Evolutionary conservation across 2,329 filamentous ascomycete genomes (phyloP).

Genomic region (Penicillium griseofulvum): DNA sequence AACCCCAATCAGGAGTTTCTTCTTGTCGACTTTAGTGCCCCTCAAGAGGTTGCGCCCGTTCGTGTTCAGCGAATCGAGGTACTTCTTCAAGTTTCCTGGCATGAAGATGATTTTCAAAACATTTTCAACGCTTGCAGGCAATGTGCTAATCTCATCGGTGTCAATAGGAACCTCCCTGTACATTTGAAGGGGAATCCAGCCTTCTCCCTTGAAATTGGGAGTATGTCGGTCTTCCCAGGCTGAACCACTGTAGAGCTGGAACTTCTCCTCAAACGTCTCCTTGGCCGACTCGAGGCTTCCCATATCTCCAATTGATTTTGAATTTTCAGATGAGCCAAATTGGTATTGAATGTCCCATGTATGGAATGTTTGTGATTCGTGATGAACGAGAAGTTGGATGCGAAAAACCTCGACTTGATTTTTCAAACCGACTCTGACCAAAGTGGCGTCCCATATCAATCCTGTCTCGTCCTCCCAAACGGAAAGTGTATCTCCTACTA

Average conservation of each 20-base stretch:
- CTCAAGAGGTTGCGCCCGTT: background rate
- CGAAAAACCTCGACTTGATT: background rate
- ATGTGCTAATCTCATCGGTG: background rate
- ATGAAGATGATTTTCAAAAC: slow-evolving; percentile 2
- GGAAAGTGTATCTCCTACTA: background rate
- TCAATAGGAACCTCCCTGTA: background rate
- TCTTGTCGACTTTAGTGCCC: background rate
- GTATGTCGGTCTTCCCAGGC: slow-evolving; percentile 3
- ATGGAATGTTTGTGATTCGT: background rate
- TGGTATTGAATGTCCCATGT: background rate
- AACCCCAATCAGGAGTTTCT: background rate
- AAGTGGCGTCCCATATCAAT: slow-evolving; percentile 12
- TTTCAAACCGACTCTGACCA: background rate
- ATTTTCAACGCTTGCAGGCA: background rate
- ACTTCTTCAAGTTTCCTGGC: background rate
- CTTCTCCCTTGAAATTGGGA: background rate
- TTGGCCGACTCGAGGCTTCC: background rate
- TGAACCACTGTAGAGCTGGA: background rate
- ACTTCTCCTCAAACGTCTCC: background rate
- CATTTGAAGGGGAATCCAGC: background rate
- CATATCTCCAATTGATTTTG: background rate
- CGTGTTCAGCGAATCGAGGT: background rate
- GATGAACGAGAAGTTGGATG: slow-evolving; percentile 10
- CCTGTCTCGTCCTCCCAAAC: slow-evolving; percentile 11
- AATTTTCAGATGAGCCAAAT: background rate